phyloP scores from a whole-genome alignment of 2,329 filamentous ascomycete species.

The Onygenales sp. region DNA sequence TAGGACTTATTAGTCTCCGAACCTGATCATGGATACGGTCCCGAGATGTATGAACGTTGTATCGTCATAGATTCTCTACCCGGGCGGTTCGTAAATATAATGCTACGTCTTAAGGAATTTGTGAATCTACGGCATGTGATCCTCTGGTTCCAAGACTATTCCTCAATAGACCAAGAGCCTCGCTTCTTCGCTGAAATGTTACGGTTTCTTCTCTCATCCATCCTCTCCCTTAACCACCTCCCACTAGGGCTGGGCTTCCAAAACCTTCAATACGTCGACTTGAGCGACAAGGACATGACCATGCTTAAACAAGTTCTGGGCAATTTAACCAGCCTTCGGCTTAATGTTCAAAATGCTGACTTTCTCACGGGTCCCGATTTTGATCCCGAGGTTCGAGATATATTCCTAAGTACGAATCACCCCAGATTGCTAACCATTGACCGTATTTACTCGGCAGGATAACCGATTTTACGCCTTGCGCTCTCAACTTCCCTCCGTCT shows the following conservation, averaged over 20 bases:
- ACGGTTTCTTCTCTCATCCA: background rate
- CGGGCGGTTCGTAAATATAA: background rate
- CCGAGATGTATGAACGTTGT: too few relatives aligned
- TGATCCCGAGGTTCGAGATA: background rate
- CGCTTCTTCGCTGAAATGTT: background rate
- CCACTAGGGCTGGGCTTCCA: background rate
- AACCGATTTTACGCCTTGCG: background rate
- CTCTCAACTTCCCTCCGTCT: conserved; percentile 1
- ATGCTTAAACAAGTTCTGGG: background rate
- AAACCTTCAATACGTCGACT: conserved; percentile 1
- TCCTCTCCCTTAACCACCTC: background rate
- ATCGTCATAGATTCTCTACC: background rate
- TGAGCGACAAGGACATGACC: background rate
- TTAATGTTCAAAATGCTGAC: background rate
- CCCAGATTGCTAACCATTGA: background rate
- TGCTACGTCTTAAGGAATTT: background rate
- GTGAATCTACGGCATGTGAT: background rate
- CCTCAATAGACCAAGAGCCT: background rate
- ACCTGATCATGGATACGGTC: too few relatives aligned
- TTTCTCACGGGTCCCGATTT: background rate
- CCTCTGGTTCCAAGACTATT: background rate
- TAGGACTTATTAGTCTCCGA: too few relatives aligned
- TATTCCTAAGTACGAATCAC: background rate
- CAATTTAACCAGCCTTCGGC: background rate
- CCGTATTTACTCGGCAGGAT: background rate